Evolutionary conservation across 768 basidiomycete species (phyloP), one percentile per base, ranked within the genome.

Genomic region (Pleurotus tuber-regium): DNA sequence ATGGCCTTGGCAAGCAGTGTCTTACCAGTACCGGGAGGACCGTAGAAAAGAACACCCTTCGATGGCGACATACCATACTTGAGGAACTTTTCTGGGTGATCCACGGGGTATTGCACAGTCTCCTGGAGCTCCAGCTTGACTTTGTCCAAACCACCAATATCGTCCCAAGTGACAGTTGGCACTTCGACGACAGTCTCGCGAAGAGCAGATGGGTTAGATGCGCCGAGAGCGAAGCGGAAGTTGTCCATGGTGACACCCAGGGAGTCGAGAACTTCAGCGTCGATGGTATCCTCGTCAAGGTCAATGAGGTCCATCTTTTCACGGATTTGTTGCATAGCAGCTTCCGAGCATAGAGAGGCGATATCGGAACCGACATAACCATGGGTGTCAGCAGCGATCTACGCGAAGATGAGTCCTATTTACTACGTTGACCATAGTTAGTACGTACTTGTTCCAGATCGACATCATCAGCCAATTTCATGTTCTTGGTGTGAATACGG

Each of bases 51-150:
- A 40, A 99, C 97, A 84, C 97, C 97, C 77, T 98, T 98, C 28
- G 93, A 96, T 4, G 97, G 96, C 23, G 92, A 93, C 97, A 99
- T 98, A 60, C 97, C 97, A 64, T 99, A 99, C 78, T 99, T 99
- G 87, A 99, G 79, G 93, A 98, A 99, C 77, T 99, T 99, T 69
- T 99, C 97, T 55, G 97, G 97, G 67, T 98, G 97, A 71, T 99
- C 97, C 70, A 98, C 97, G 47, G 97, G 97, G 77, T 99, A 99
- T 67, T 98, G 96, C 1, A 99, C 96, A 9, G 97, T 99, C 75
- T 99, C 97, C 68, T 99, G 97, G 49, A 99, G 79, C 73, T 99
- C 97, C 73, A 83, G 84, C 77, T 99, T 98, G 88, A 99, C 97
- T 72, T 98, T 98, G 54, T 97, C 95, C 72, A 99, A 83, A 74